A percentile compares a stretch with the other conserved stretches of the same genome.
Evolutionary conservation across 2,329 filamentous ascomycete genomes (phyloP).

Genomic region (Fusarium domesticum): DNA sequence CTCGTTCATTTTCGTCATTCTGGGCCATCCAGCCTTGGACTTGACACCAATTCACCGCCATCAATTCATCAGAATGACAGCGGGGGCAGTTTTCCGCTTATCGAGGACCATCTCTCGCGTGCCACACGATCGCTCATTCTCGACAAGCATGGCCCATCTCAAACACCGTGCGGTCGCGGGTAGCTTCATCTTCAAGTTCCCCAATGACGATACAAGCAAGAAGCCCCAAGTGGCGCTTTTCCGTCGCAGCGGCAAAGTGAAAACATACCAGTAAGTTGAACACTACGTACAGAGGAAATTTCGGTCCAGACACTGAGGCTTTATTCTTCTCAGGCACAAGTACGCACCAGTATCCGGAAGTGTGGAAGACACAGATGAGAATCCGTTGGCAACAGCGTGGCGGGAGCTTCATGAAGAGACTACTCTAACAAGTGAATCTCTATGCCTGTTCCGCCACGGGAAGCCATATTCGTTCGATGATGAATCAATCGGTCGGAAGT

Average conservation of each 20-base stretch:
- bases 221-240: slow-evolving; percentile 58
- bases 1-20: slow-evolving; percentile 1
- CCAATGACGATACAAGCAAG: slow-evolving; percentile 32
- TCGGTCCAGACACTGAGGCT: not conserved
- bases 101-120: not conserved
- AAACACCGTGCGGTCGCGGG: slow-evolving; percentile 43
- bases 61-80: not conserved
- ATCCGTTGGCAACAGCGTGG: slow-evolving; percentile 55
- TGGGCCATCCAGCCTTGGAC: too few relatives aligned
- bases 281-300: not conserved
- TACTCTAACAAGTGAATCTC: slow-evolving; percentile 43
- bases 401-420: slow-evolving; percentile 64
- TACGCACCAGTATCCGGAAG: slow-evolving; percentile 62
- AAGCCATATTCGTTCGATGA: slow-evolving; percentile 59
- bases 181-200: slow-evolving; percentile 50
- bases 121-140: slow-evolving; percentile 3
- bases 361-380: slow-evolving; percentile 52
- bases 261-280: slow-evolving; percentile 54
- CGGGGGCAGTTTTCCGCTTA: not conserved
- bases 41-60: not conserved
- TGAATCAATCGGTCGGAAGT: slow-evolving; percentile 50
- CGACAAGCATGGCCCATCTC: slow-evolving; percentile 21
- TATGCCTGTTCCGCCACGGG: slow-evolving; percentile 54
- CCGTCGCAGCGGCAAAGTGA: slow-evolving; percentile 55
- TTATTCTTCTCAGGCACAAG: slow-evolving; percentile 42